Base-by-base conservation (phyloP, 2,329 filamentous ascomycete genomes). In the Ascochyta rabiei region DNA sequence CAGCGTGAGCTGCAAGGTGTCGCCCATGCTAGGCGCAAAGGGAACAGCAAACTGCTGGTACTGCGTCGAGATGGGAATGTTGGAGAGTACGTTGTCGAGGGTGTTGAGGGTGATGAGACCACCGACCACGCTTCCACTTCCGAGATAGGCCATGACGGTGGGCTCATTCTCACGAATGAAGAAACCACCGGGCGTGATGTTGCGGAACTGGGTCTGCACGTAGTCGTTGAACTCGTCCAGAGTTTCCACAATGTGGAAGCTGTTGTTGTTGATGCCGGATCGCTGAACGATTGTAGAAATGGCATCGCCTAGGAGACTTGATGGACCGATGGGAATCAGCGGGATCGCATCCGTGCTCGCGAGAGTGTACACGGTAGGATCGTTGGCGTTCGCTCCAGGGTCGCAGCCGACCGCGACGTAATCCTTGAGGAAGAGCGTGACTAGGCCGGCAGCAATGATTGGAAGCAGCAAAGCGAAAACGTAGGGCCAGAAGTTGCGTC, bases 61-160 rank as follows among this genome's bases (percentile, higher is more conserved):
- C 44, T 85, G 83, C 1, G 88, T 89, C 2, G 82, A 80, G 56
- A 96, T 92, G 2, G 84, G 84, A 6, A 84, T 82, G 50, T 89
- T 87, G 19, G 84, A 82, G 19, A 93, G 73, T 18, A 91, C 68
- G 84, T 90, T 48, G 91, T 97, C 75, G 86, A 98, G 80, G 85
- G 97, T 82, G 90, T 97, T 95, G 81, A 97, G 81, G 79, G 89
- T 69, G 85, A 97, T 71, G 83, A 97, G 77, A 84, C 91, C 62
- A 35, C 77, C 78, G 18, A 86, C 82, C 21, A 93, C 77, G 5
- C 83, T 80, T 9, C 81, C 76, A 63, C 90, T 87, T 12, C 84
- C 89, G 55, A 84, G 80, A 77, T 90, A 96, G 1, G 89, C 87
- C 58, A 95, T 81, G 0, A 87, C 88, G 0, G 90, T 86, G 1